Conservation (phyloP, 495 filamentous ascomycete genomes). For the Aspergillus avenaceus region DNA sequence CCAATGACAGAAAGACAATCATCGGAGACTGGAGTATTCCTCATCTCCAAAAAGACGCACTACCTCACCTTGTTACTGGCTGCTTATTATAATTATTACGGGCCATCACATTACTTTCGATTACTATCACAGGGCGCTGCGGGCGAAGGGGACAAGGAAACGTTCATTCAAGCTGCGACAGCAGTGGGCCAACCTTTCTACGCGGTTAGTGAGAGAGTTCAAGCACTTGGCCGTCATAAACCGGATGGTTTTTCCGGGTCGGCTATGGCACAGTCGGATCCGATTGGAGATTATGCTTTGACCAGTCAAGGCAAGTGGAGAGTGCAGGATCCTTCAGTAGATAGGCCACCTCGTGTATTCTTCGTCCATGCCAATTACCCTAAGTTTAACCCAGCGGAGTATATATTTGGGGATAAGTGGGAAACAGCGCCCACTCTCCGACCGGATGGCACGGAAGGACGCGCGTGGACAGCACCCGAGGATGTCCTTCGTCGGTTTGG, state of each 20-base stretch:
- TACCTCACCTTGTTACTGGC: conserved; percentile 48
- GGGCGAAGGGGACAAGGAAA: conserved; percentile 64
- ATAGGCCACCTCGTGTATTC: conserved; percentile 33
- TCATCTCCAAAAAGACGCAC: conserved; percentile 55
- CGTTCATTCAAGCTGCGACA: conserved; percentile 52
- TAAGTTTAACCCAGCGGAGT: conserved; percentile 49
- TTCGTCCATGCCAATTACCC: conserved; percentile 54
- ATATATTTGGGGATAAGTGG: conserved; percentile 36
- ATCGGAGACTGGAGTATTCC: conserved; percentile 54
- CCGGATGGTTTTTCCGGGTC: conserved; percentile 27
- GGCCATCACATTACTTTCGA: conserved; percentile 54
- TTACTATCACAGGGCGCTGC: conserved; percentile 52
- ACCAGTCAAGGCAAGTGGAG: conserved; percentile 34
- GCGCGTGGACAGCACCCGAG: conserved; percentile 38
- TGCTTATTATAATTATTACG: conserved; percentile 62
- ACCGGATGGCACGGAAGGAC: conserved; percentile 31
- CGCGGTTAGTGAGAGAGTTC: conserved; percentile 42
- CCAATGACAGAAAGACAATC: conserved; percentile 37
- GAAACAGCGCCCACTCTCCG: conserved; percentile 38
- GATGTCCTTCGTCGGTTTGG: conserved; percentile 41
- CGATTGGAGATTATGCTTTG: conserved; percentile 38
- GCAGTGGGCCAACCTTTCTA: conserved; percentile 48
- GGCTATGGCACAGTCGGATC: conserved; percentile 46
- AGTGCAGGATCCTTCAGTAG: conserved; percentile 31
- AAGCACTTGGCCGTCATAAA: conserved; percentile 35